A percentile compares a stretch with the other conserved stretches of the same genome.
Conservation (phyloP, 139 green algal species). For the Ulvella scutata region DNA sequence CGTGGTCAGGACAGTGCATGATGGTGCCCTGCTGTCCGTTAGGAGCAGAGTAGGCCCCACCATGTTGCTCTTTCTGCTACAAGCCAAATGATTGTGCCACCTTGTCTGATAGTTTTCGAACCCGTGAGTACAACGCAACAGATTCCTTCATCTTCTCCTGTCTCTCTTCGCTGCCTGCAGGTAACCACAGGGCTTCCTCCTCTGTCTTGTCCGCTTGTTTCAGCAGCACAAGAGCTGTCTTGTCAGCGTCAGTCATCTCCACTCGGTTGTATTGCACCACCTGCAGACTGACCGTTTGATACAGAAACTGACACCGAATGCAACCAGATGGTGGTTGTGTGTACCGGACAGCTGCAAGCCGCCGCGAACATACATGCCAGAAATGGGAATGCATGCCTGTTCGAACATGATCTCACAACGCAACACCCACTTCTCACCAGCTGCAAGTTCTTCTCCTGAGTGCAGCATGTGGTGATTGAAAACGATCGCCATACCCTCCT, state of each 20-base stretch:
- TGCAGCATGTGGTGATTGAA: neutral
- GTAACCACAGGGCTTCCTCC: neutral
- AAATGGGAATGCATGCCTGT: neutral
- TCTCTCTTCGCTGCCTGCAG: neutral
- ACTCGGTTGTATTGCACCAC: neutral
- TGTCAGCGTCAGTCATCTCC: neutral
- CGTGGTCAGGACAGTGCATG: too few relatives aligned
- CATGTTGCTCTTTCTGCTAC: neutral
- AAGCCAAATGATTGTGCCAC: neutral
- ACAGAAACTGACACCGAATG: neutral
- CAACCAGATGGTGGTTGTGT: neutral
- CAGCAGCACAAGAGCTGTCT: neutral
- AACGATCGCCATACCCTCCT: neutral
- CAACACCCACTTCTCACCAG: neutral
- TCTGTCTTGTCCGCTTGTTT: neutral
- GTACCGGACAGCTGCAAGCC: neutral
- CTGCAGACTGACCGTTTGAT: neutral
- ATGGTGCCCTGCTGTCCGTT: too few relatives aligned
- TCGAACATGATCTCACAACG: neutral
- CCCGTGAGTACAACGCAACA: neutral
- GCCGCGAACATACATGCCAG: neutral
- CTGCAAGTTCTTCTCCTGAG: neutral
- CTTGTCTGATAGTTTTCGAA: neutral
- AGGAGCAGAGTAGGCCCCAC: too few relatives aligned
- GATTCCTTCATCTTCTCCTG: neutral